These are phyloP conservation scores for Balansia obtecta DNA, from an alignment of 2,329 filamentous ascomycete species.

Conservation along the genomic window DNA sequence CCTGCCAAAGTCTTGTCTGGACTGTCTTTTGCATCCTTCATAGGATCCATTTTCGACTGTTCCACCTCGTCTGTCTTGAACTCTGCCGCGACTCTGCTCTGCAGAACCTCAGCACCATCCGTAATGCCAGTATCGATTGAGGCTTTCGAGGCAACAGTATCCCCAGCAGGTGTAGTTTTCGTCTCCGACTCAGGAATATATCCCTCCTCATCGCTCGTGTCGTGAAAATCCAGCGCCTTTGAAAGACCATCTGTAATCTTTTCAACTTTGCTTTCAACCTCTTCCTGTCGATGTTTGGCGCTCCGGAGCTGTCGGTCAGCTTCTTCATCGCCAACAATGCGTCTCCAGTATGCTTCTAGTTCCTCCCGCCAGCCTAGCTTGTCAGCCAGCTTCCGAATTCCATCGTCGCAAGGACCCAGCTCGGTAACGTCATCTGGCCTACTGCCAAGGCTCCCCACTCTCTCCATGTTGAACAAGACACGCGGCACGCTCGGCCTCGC, in stretches of 20 bases:
- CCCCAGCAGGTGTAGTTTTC: no score
- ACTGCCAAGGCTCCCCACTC: conserved; percentile 65
- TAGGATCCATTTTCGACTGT: not conserved
- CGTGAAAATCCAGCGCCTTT: conserved; percentile 19
- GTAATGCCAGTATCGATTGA: not conserved
- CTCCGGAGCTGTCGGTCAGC: conserved; percentile 33
- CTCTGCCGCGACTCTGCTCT: not conserved
- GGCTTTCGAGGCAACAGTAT: not conserved
- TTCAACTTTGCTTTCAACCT: conserved; percentile 32
- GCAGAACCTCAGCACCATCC: not conserved
- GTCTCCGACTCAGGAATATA: no score
- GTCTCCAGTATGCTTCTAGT: conserved; percentile 63
- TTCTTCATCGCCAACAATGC: conserved; percentile 49
- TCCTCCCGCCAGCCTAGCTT: conserved; percentile 79
- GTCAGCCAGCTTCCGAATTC: conserved; percentile 65
- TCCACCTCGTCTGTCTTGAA: not conserved
- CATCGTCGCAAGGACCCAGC: conserved; percentile 71
- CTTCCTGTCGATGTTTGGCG: conserved; percentile 17
- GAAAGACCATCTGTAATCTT: conserved; percentile 25
- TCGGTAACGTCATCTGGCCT: conserved; percentile 74
- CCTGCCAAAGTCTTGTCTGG: not conserved
- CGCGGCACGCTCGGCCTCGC: conserved; percentile 53
- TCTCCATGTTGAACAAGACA: conserved; percentile 77
- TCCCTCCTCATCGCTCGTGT: conserved; percentile 4
- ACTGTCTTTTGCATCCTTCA: not conserved